phyloP scores from a whole-genome alignment of 345 rosid species.

The Dipteronia sinensis region DNA sequence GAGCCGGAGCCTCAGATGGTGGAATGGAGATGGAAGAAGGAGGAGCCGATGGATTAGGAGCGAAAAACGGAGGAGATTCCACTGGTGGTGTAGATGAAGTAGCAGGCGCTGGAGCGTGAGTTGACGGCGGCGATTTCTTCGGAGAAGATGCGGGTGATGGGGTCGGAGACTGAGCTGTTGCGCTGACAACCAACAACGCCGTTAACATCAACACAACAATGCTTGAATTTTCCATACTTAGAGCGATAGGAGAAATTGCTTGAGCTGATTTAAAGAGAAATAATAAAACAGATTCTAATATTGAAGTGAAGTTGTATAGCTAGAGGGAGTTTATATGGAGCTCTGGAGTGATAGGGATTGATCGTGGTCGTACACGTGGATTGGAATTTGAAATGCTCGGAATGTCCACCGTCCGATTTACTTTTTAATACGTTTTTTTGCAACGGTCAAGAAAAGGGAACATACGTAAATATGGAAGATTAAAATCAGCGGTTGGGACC shows the following conservation, averaged over 20 bases:
- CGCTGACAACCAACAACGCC: not conserved
- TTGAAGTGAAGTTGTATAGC: not conserved
- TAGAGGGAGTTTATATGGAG: not conserved
- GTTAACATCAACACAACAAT: not conserved
- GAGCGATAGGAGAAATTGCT: too few relatives aligned
- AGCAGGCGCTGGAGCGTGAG: not conserved
- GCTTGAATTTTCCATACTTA: not conserved
- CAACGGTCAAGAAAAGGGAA: not conserved
- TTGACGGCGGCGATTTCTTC: not conserved
- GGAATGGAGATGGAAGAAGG: not conserved
- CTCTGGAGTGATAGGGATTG: not conserved
- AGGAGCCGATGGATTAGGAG: too few relatives aligned
- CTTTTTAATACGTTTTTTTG: not conserved
- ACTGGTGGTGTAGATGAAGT: not conserved
- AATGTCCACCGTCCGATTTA: not conserved
- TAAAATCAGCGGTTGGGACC: not conserved
- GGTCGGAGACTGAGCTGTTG: not conserved
- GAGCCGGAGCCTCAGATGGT: not conserved
- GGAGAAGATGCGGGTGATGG: not conserved
- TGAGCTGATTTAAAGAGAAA: too few relatives aligned
- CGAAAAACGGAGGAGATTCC: not conserved
- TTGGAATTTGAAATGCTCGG: not conserved
- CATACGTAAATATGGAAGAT: not conserved
- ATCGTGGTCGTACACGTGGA: constrained; percentile 7
- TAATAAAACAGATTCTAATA: not conserved